phyloP scores from a whole-genome alignment of 345 rosid species.

The Passiflora organensis region DNA sequence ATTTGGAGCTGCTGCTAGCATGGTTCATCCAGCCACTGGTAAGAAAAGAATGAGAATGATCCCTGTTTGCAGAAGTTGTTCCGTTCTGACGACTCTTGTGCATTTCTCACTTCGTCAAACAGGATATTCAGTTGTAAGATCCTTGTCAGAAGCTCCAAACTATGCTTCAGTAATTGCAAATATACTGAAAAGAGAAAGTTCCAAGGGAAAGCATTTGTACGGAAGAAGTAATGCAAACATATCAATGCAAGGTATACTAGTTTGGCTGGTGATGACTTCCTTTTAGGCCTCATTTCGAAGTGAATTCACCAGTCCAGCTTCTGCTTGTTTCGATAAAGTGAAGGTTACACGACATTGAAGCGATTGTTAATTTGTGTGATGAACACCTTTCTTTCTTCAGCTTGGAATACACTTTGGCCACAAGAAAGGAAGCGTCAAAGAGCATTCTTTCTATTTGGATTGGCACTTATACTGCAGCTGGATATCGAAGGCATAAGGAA shows the following conservation, averaged over 20 bases:
- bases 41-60: slow-evolving; percentile 10
- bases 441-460: slow-evolving; percentile 88
- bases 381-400: slow-evolving; percentile 29
- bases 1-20: slow-evolving; percentile 96
- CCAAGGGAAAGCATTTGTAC: slow-evolving; percentile 25
- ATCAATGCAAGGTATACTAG: slow-evolving; percentile 68
- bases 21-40: slow-evolving; percentile 99
- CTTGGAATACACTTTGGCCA: slow-evolving; percentile 96
- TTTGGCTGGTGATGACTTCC: background rate
- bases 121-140: slow-evolving; percentile 96
- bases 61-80: slow-evolving; percentile 12
- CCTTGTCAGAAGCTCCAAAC: slow-evolving; percentile 90
- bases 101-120: slow-evolving; percentile 18
- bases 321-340: background rate
- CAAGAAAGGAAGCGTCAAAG: slow-evolving; percentile 92
- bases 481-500: slow-evolving; percentile 76
- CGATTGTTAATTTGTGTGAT: slow-evolving; percentile 9
- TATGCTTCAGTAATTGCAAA: slow-evolving; percentile 79
- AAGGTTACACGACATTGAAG: background rate
- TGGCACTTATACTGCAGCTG: slow-evolving; percentile 76
- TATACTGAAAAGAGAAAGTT: slow-evolving; percentile 42
- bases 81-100: slow-evolving; percentile 9
- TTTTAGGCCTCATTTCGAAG: background rate
- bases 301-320: background rate
- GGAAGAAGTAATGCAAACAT: slow-evolving; percentile 40